Conservation (phyloP, 495 filamentous ascomycete species). For the Neurospora terricola region DNA sequence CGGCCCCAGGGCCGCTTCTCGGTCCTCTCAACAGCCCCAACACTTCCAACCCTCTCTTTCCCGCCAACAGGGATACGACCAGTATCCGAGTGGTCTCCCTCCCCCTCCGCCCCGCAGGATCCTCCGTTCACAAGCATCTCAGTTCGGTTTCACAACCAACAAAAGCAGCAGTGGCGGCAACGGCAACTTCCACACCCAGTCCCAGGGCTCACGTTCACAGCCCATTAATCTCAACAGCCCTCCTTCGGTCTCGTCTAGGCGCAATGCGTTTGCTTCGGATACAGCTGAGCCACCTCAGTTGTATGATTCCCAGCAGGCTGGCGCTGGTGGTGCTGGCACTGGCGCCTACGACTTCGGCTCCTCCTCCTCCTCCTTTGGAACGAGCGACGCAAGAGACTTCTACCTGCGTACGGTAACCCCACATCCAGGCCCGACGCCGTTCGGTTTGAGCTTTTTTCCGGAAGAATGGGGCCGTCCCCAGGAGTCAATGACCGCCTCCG, state of each 20-base stretch:
- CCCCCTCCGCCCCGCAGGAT: neutral
- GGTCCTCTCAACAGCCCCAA: neutral
- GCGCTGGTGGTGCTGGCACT: no score
- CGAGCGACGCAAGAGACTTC: neutral
- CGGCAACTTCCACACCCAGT: neutral
- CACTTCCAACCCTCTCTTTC: neutral
- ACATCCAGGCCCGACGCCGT: neutral
- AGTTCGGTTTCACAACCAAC: neutral
- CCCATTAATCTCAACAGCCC: neutral
- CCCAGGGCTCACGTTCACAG: neutral
- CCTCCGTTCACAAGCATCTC: neutral
- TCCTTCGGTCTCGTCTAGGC: neutral
- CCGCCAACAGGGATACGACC: neutral
- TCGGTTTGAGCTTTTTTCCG: neutral
- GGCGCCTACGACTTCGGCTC: neutral
- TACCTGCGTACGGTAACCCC: neutral
- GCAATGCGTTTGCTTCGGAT: neutral
- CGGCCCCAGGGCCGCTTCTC: neutral
- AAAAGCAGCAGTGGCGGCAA: neutral
- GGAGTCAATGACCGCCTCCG: neutral
- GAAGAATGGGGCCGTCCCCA: neutral
- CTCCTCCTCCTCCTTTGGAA: neutral
- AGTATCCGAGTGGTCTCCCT: neutral
- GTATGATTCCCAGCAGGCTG: neutral
- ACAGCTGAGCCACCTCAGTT: neutral